Percentiles rank a stretch among this genome's conserved stretches.
Evolutionary conservation across 176 grass and related monocot species (phyloP).

Genomic region (Zizania latifolia): DNA sequence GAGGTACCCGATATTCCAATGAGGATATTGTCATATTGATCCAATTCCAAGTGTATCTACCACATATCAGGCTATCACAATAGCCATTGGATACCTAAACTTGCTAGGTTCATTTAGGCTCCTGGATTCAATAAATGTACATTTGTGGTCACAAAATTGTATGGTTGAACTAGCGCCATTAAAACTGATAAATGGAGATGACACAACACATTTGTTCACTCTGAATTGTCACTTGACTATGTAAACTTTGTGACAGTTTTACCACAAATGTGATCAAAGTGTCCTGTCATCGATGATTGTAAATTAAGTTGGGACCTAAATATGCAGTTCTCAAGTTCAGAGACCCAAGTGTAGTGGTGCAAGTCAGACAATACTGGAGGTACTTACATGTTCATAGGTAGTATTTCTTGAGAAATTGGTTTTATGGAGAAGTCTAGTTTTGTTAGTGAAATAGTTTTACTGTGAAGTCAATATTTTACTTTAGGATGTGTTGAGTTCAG

Average conservation of each 20-base stretch:
- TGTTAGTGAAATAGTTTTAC: not conserved
- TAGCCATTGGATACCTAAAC: not conserved
- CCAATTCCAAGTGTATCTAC: not conserved
- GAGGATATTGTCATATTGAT: not conserved
- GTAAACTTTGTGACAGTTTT: too few relatives aligned
- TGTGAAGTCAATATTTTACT: not conserved
- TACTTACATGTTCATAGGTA: not conserved
- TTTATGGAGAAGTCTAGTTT: not conserved
- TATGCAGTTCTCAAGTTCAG: not conserved
- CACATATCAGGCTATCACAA: not conserved
- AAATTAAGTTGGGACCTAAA: not conserved
- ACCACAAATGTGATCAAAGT: not conserved
- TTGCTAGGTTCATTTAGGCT: not conserved
- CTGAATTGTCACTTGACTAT: too few relatives aligned
- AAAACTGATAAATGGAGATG: not conserved
- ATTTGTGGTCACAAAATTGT: not conserved
- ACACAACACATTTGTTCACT: too few relatives aligned
- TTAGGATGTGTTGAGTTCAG: not conserved
- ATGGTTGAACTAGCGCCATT: not conserved
- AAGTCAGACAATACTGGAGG: not conserved
- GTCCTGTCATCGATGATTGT: not conserved
- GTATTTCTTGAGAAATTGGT: not conserved
- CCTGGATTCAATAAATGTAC: not conserved
- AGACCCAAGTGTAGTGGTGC: not conserved
- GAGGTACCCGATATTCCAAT: not conserved